Conservation (phyloP, 441 rosid genomes). For the Populus tomentosa region DNA sequence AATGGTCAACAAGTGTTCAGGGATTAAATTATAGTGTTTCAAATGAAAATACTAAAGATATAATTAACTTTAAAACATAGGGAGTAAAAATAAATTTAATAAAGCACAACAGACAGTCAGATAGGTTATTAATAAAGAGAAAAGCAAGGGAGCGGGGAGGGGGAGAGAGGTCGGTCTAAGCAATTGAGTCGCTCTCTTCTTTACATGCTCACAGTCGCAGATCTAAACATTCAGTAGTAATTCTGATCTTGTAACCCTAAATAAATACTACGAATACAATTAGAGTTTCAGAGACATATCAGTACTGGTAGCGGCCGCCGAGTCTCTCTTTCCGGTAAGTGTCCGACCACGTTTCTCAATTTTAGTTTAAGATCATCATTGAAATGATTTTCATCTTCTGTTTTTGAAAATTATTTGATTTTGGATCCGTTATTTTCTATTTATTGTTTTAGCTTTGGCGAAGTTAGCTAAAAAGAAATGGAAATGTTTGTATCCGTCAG, state of each 20-base stretch:
- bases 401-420: background rate
- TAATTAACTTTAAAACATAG: background rate
- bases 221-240: background rate
- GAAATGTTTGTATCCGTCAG: background rate
- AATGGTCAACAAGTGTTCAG: background rate
- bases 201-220: background rate
- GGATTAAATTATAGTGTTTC: background rate
- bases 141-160: background rate
- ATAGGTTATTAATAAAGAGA: background rate
- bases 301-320: background rate
- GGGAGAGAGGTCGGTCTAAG: slow-evolving; percentile 4
- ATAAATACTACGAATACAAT: background rate
- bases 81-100: background rate
- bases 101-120: too few species aligned
- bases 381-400: background rate
- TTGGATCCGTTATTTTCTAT: background rate
- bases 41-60: background rate
- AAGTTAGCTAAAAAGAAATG: background rate
- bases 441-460: background rate
- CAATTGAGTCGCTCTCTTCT: slow-evolving; percentile 25
- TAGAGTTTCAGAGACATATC: background rate
- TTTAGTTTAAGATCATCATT: slow-evolving; percentile 5
- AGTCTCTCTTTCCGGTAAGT: slow-evolving; percentile 15
- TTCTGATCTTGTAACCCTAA: background rate
- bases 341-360: slow-evolving; percentile 9